Percentiles rank a stretch among this genome's conserved stretches.
phyloP scores from a whole-genome alignment of 1,284 basidiomycete genomes.

The Puccinia hordei region DNA sequence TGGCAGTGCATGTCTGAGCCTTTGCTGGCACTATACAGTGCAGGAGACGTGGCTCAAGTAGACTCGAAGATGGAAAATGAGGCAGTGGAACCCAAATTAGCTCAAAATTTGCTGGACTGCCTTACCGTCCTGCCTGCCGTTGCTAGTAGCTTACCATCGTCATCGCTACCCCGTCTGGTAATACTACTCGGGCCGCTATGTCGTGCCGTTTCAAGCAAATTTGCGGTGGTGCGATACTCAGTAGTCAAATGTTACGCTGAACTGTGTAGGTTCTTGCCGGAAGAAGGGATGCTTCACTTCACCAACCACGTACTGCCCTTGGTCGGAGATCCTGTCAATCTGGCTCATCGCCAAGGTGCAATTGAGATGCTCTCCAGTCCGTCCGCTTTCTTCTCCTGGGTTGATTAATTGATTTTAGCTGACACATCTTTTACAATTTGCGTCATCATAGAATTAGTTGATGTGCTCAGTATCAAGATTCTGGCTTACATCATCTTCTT shows the following conservation, averaged over 20 bases:
- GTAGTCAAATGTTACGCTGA: constrained; percentile 84
- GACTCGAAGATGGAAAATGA: constrained; percentile 67
- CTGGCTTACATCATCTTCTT: constrained; percentile 97
- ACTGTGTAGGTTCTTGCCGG: constrained; percentile 80
- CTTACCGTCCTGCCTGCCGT: constrained; percentile 85
- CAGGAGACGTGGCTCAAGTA: constrained; percentile 62
- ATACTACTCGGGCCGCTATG: constrained; percentile 76
- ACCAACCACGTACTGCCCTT: constrained; percentile 83
- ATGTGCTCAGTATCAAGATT: constrained; percentile 87
- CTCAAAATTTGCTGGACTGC: constrained; percentile 90
- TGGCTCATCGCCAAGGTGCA: constrained; percentile 82
- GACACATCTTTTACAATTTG: not conserved
- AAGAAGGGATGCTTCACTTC: constrained; percentile 81
- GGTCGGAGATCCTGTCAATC: constrained; percentile 75
- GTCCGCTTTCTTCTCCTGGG: constrained; percentile 59
- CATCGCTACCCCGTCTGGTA: constrained; percentile 70
- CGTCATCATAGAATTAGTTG: constrained; percentile 73
- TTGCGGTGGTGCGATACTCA: constrained; percentile 83
- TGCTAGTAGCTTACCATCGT: constrained; percentile 72
- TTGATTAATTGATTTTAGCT: not conserved
- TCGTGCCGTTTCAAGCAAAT: constrained; percentile 76
- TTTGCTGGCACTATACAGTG: constrained; percentile 69
- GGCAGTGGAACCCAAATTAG: constrained; percentile 59
- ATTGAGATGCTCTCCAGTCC: constrained; percentile 86
- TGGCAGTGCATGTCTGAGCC: constrained; percentile 89